Evolutionary conservation across 2,329 filamentous ascomycete genomes (phyloP), one percentile per base, ranked within the genome.

Genomic region (Microdochium bolleyi): DNA sequence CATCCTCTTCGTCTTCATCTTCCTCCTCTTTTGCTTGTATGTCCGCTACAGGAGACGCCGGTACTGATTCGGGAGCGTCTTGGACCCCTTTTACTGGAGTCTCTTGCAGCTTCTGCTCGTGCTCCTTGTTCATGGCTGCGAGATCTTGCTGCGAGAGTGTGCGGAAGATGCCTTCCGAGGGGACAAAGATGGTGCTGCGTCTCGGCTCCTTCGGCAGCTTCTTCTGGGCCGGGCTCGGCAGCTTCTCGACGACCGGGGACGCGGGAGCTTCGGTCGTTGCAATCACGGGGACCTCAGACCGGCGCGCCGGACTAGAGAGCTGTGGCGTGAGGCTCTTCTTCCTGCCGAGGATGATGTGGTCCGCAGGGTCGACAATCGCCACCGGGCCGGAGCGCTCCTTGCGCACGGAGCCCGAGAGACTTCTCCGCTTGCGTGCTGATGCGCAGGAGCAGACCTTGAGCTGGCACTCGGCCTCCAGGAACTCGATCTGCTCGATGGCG

Each of bases 381-480:
- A 70, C 56, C 27, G 64, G 59, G 22, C 60, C 63, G 8, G 62
- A 55, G 16, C 70, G 68, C 53, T 70, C 70, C 54, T 67, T 70
- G 55, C 63, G 71, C n/a, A 65, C 53, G 49, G 70, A 59, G 22
- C 57, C 48, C 27, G 62, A 55, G 60, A 63, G 58, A 11, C 66
- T 60, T 11, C 64, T 62, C 16, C 66, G 65, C 38, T 66, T 62
- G 37, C 54, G 58, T 14, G 59, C 53, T 57, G 73, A 78, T 55
- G 72, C 78, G 63, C 84, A 86, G 1, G 78, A 73, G 70, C 87
- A 89, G 67, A 79, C 83, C 49, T 79, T 77, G 57, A 91, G 78
- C 50, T 82, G 77, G 65, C 86, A 90, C 65, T 92, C 88, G 52
- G 87, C 79, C 62, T 88, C 82, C 64, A 92, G 74, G 67, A 89